Percentiles rank a stretch among this genome's conserved stretches.
phyloP scores from a whole-genome alignment of 2,329 filamentous ascomycete species.

The Microcyclosporella mali region DNA sequence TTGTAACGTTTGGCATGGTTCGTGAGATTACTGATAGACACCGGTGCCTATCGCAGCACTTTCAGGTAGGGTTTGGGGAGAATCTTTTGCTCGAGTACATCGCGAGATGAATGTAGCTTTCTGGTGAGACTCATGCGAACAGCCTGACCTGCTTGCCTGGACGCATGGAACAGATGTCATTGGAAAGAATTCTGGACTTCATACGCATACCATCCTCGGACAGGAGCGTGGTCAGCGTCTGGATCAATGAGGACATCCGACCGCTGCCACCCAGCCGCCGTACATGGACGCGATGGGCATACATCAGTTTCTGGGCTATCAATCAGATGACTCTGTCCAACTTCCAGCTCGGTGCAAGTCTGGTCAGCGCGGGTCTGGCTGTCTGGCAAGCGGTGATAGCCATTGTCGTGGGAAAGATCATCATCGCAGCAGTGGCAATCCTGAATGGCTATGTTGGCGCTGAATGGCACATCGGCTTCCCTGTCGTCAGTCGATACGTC shows the following conservation, averaged over 20 bases:
- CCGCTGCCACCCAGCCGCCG: conserved; percentile 37
- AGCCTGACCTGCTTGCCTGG: too few species aligned
- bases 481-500: conserved; percentile 48
- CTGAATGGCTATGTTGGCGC: conserved; percentile 41
- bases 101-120: too few species aligned
- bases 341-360: conserved; percentile 34
- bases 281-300: conserved; percentile 35
- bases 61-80: too few species aligned
- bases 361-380: conserved; percentile 35
- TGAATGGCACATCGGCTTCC: conserved; percentile 50
- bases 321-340: conserved; percentile 34
- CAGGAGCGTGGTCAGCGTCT: conserved; percentile 27
- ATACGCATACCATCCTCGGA: conserved; percentile 20
- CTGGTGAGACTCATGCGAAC: too few species aligned
- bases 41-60: too few species aligned
- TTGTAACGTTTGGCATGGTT: too few species aligned
- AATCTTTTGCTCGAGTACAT: too few species aligned
- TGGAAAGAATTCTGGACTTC: conserved; percentile 10
- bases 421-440: conserved; percentile 55
- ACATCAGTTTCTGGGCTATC: conserved; percentile 38
- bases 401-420: conserved; percentile 40
- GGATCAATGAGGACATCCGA: conserved; percentile 39
- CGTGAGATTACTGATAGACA: neutral
- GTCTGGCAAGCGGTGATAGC: conserved; percentile 40
- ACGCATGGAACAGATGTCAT: neutral